Evolutionary conservation across 2,329 filamentous ascomycete genomes (phyloP).

Genomic region (Colletotrichum tamarilloi): DNA sequence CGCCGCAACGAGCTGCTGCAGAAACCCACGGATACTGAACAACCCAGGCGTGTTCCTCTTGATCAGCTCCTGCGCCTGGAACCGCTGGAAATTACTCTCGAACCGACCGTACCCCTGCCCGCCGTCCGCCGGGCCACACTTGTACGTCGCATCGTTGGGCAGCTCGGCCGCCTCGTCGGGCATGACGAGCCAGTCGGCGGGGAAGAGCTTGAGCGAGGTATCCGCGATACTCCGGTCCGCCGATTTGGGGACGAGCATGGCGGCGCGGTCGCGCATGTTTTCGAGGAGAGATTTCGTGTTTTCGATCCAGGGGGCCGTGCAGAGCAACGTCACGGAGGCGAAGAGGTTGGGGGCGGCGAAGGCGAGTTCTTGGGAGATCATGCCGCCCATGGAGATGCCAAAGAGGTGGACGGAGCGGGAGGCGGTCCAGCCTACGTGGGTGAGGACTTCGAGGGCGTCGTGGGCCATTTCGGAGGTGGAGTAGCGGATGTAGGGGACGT

Average conservation of each 20-base stretch:
- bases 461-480: slow-evolving; percentile 87
- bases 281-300: slow-evolving; percentile 72
- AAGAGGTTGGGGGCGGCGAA: slow-evolving; percentile 63
- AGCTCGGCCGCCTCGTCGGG: slow-evolving; percentile 68
- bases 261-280: slow-evolving; percentile 68
- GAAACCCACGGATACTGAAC: slow-evolving; percentile 75
- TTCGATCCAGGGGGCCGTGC: slow-evolving; percentile 70
- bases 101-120: slow-evolving; percentile 64
- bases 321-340: slow-evolving; percentile 67
- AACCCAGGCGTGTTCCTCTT: slow-evolving; percentile 72
- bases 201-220: slow-evolving; percentile 75
- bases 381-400: slow-evolving; percentile 88
- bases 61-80: slow-evolving; percentile 80
- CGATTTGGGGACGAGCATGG: slow-evolving; percentile 75
- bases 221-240: slow-evolving; percentile 74
- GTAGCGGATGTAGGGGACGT: slow-evolving; percentile 82
- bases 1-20: slow-evolving; percentile 82
- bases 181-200: slow-evolving; percentile 67
- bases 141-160: slow-evolving; percentile 57
- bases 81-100: slow-evolving; percentile 82
- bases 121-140: slow-evolving; percentile 45
- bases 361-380: slow-evolving; percentile 88
- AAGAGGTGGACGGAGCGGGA: slow-evolving; percentile 71
- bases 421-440: slow-evolving; percentile 75
- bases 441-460: slow-evolving; percentile 77